Evolutionary conservation across 306 rosid genomes (phyloP).

Genomic region (Cucurbita pepo): DNA sequence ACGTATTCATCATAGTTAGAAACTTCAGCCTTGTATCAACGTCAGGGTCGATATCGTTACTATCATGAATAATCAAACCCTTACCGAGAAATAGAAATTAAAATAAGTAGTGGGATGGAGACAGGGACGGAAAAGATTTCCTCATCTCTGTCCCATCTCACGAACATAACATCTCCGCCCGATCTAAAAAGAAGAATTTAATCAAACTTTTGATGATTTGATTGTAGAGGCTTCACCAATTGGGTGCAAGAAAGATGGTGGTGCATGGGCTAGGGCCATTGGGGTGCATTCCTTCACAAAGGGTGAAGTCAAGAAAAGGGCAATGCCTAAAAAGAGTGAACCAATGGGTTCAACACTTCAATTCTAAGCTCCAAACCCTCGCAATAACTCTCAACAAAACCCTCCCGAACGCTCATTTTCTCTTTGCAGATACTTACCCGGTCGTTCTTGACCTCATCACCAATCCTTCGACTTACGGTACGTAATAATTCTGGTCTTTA

Average conservation of each 20-base stretch:
- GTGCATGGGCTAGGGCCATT: slow-evolving; percentile 66
- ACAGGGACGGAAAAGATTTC: too few species aligned
- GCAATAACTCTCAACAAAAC: slow-evolving; percentile 23
- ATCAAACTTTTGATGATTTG: too few species aligned
- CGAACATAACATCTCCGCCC: too few species aligned
- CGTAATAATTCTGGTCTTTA: neutral
- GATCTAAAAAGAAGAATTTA: too few species aligned
- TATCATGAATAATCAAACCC: too few species aligned
- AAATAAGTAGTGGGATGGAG: too few species aligned
- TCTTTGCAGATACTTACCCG: slow-evolving; percentile 49
- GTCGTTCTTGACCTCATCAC: slow-evolving; percentile 43
- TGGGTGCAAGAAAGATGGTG: slow-evolving; percentile 52
- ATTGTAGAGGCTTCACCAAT: slow-evolving; percentile 36
- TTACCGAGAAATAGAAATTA: too few species aligned
- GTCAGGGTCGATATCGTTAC: too few species aligned
- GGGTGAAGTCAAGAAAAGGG: slow-evolving; percentile 54
- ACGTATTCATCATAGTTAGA: too few species aligned
- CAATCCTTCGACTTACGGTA: slow-evolving; percentile 46
- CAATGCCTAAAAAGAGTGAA: slow-evolving; percentile 57
- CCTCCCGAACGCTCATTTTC: slow-evolving; percentile 35
- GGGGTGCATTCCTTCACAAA: slow-evolving; percentile 91
- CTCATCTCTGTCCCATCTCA: too few species aligned
- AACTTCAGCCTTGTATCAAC: too few species aligned
- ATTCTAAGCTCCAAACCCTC: slow-evolving; percentile 35
- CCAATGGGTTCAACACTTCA: slow-evolving; percentile 24